A percentile compares a stretch with the other conserved stretches of the same genome.
phyloP scores from a whole-genome alignment of 106 monocot species.

The Chionographis japonica region DNA sequence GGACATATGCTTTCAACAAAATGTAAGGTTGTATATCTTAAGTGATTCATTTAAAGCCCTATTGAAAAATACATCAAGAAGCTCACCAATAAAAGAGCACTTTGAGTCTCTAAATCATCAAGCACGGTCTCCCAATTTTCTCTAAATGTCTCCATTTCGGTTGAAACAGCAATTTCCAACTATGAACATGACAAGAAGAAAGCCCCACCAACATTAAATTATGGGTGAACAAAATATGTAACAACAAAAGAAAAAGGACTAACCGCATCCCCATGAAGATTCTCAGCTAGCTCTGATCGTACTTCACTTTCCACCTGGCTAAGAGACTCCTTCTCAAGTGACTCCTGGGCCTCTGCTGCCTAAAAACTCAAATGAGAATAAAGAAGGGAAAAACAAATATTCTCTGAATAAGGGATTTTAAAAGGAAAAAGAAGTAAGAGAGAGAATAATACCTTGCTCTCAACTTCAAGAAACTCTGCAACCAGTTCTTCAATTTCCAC shows the following conservation, averaged over 20 bases:
- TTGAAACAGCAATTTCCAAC: slow-evolving; percentile 71
- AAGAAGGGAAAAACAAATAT: slow-evolving; percentile 5
- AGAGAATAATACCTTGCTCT: slow-evolving; percentile 70
- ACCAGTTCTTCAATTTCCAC: slow-evolving; percentile 80
- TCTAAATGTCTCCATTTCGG: slow-evolving; percentile 69
- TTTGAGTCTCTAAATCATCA: slow-evolving; percentile 79
- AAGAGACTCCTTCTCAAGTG: slow-evolving; percentile 86
- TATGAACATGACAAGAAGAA: slow-evolving; percentile 19
- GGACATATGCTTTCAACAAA: too few species aligned
- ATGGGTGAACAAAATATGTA: background rate
- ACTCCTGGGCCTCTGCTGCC: slow-evolving; percentile 97
- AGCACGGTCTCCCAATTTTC: slow-evolving; percentile 76
- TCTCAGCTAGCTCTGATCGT: slow-evolving; percentile 65
- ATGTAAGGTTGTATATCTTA: too few species aligned
- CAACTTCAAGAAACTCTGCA: slow-evolving; percentile 79
- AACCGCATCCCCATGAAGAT: slow-evolving; percentile 78
- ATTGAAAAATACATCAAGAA: slow-evolving; percentile 2
- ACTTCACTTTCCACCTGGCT: slow-evolving; percentile 77
- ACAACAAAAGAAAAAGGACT: slow-evolving; percentile 7
- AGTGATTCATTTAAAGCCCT: too few species aligned
- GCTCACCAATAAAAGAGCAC: slow-evolving; percentile 73
- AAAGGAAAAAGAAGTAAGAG: background rate
- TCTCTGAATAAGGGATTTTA: background rate
- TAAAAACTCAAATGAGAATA: slow-evolving; percentile 38
- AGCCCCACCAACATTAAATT: slow-evolving; percentile 1